Evolutionary conservation across 306 rosid genomes (phyloP).

Genomic region (Alnus glutinosa): DNA sequence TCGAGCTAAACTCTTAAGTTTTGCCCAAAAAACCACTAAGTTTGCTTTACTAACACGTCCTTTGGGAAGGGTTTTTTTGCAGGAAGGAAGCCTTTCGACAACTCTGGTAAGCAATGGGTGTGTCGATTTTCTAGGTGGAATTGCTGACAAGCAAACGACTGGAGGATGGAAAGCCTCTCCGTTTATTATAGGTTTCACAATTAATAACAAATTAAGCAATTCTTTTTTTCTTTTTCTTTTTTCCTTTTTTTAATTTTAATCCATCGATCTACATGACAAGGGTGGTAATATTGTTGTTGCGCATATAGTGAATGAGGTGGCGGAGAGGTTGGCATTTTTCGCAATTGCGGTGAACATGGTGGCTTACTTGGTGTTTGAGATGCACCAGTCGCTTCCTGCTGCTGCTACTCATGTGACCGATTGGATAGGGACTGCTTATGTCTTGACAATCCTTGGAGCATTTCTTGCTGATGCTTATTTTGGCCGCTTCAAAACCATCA

Average conservation of each 20-base stretch:
- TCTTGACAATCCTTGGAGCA: constrained; percentile 55
- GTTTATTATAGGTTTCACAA: constrained; percentile 44
- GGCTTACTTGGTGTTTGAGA: constrained; percentile 42
- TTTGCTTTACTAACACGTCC: neutral
- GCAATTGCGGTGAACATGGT: constrained; percentile 57
- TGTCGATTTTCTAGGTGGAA: constrained; percentile 41
- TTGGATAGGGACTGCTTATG: constrained; percentile 64
- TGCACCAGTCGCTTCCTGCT: constrained; percentile 48
- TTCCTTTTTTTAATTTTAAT: neutral
- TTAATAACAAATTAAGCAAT: neutral
- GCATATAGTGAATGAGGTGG: constrained; percentile 49
- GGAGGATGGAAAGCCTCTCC: constrained; percentile 74
- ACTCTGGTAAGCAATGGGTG: constrained; percentile 49
- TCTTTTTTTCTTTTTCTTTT: neutral
- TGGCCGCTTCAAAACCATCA: constrained; percentile 62
- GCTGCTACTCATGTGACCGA: constrained; percentile 55
- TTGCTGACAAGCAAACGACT: constrained; percentile 47
- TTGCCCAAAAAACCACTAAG: too few species aligned
- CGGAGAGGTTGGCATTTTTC: constrained; percentile 55
- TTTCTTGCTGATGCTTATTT: constrained; percentile 59
- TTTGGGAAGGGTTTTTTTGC: neutral
- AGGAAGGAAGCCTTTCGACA: constrained; percentile 28
- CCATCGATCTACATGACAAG: neutral
- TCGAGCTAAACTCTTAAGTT: too few species aligned
- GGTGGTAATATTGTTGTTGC: neutral